Conservation (phyloP, 2,329 filamentous ascomycete species). For the Colletotrichum sp. region DNA sequence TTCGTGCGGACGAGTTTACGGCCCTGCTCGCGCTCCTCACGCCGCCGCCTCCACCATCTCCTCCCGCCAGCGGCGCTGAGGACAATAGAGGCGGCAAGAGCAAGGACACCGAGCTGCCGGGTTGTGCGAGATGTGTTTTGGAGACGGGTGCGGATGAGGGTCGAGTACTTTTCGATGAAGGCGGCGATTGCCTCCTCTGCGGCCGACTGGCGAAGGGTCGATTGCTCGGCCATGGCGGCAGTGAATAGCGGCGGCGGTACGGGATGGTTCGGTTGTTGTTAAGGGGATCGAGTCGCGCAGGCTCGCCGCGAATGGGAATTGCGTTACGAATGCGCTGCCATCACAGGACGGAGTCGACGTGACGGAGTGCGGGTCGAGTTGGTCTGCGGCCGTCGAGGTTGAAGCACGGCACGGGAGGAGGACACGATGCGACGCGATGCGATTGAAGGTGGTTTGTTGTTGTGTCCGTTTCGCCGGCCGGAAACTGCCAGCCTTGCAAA, state of each 20-base stretch:
- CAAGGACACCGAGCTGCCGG: slow-evolving; percentile 77
- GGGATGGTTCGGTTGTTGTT: neutral
- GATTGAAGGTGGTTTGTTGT: neutral
- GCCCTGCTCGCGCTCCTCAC: slow-evolving; percentile 82
- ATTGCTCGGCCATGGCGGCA: slow-evolving; percentile 62
- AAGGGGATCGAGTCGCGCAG: slow-evolving; percentile 10
- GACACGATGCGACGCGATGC: neutral
- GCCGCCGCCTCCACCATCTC: slow-evolving; percentile 75
- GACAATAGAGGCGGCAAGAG: slow-evolving; percentile 80
- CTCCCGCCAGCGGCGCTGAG: slow-evolving; percentile 79
- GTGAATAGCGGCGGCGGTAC: slow-evolving; percentile 64
- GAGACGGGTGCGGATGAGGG: slow-evolving; percentile 58
- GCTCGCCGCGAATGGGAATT: slow-evolving; percentile 10
- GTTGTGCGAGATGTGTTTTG: slow-evolving; percentile 72
- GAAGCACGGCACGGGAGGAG: neutral
- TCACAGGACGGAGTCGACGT: neutral
- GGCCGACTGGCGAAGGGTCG: slow-evolving; percentile 73
- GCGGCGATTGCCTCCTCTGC: slow-evolving; percentile 71
- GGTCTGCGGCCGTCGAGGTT: neutral
- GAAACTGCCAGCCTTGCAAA: neutral
- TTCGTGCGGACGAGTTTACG: slow-evolving; percentile 85
- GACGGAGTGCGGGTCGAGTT: neutral
- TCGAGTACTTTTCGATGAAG: slow-evolving; percentile 66
- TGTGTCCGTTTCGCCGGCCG: neutral
- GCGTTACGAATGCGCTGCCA: slow-evolving; percentile 15